phyloP scores from a whole-genome alignment of 768 basidiomycete genomes.

The Boletus edulis region DNA sequence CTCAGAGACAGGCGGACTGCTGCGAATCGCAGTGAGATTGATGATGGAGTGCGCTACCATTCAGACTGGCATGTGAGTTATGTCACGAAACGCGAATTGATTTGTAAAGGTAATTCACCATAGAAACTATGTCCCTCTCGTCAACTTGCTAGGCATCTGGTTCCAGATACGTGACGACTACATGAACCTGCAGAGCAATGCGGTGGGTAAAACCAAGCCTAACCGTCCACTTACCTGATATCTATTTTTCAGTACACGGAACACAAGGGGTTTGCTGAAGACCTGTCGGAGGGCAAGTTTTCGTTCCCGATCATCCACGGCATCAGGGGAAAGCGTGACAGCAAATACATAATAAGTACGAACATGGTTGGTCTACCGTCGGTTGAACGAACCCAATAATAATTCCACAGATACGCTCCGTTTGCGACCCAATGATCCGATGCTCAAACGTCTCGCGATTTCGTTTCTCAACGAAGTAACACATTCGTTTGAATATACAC shows the following conservation, averaged over 20 bases:
- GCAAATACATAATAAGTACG: conserved; percentile 82
- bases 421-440: conserved; percentile 79
- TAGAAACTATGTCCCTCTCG: conserved; percentile 55
- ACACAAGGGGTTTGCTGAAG: conserved; percentile 89
- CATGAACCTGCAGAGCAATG: conserved; percentile 30
- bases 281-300: conserved; percentile 96
- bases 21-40: conserved; percentile 87
- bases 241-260: conserved; percentile 63
- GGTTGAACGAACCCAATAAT: neutral
- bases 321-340: conserved; percentile 72
- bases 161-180: conserved; percentile 65
- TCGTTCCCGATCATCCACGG: conserved; percentile 94
- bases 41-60: conserved; percentile 87
- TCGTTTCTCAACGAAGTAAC: conserved; percentile 74
- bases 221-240: neutral
- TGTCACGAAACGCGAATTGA: neutral
- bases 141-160: conserved; percentile 54
- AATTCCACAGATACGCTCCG: conserved; percentile 82
- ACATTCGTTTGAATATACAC: conserved; percentile 85
- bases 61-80: conserved; percentile 54
- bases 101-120: neutral
- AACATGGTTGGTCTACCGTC: conserved; percentile 8
- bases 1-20: conserved; percentile 90
- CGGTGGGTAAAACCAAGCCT: conserved; percentile 6
- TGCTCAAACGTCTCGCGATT: conserved; percentile 79